phyloP scores from a whole-genome alignment of 805 yeast species.

The Monosporozyma servazzii region DNA sequence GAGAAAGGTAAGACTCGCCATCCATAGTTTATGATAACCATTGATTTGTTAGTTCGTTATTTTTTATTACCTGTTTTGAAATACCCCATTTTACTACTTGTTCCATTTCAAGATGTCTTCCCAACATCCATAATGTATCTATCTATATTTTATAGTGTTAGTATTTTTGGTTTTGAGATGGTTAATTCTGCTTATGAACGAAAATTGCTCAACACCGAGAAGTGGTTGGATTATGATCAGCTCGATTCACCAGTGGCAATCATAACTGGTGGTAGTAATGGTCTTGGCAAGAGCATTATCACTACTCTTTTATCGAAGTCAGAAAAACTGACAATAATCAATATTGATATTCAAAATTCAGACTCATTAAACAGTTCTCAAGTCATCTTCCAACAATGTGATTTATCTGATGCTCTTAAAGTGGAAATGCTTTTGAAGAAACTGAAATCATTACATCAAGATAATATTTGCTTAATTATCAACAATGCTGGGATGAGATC shows the following conservation, averaged over 20 bases:
- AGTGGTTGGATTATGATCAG: constrained; percentile 5
- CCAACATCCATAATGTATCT: constrained; percentile 6
- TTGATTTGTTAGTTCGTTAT: constrained; percentile 14
- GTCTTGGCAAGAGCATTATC: constrained; percentile 29
- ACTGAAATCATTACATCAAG: constrained; percentile 40
- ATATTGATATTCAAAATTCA: constrained; percentile 13
- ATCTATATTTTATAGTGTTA: constrained; percentile 3
- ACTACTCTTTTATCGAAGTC: constrained; percentile 12
- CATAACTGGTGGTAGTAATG: constrained; percentile 34
- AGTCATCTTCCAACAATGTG: constrained; percentile 50
- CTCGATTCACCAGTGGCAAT: constrained; percentile 5
- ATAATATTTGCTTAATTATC: constrained; percentile 49
- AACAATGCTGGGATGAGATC: constrained; percentile 77
- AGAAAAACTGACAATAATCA: constrained; percentile 22
- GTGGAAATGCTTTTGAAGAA: constrained; percentile 33
- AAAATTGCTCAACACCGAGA: too few species aligned
- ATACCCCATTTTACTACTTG: constrained; percentile 12
- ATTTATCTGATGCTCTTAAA: constrained; percentile 44
- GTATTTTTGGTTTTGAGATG: constrained; percentile 6
- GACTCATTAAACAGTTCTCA: constrained; percentile 3
- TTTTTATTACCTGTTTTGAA: constrained; percentile 14
- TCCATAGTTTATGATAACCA: constrained; percentile 4
- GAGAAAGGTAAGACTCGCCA: neutral
- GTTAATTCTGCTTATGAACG: constrained; percentile 2
- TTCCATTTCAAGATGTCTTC: constrained; percentile 7